phyloP scores from a whole-genome alignment of 2,329 filamentous ascomycete genomes.

The Trichoderma atrobrunneum region DNA sequence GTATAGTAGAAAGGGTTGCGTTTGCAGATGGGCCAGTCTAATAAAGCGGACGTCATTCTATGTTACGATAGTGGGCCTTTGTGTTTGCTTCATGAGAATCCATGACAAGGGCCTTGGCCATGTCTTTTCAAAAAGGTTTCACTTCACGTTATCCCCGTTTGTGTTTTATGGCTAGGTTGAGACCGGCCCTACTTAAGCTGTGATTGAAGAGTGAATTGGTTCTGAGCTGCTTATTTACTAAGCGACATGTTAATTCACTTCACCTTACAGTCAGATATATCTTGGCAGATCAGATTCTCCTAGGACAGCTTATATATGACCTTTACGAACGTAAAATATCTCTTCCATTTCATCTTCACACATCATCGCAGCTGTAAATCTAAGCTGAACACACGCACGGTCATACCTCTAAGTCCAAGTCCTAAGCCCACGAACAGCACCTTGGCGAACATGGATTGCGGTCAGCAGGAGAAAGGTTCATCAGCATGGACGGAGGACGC shows the following conservation, averaged over 20 bases:
- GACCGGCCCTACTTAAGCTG: not conserved
- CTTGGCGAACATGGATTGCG: conserved; percentile 26
- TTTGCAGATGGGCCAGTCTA: not conserved
- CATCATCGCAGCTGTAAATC: not conserved
- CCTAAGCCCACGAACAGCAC: not conserved
- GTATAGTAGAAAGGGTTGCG: not conserved
- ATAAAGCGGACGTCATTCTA: not conserved
- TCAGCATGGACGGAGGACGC: conserved; percentile 38
- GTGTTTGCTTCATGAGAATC: too few relatives aligned
- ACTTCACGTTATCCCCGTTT: not conserved
- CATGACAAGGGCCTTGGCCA: not conserved
- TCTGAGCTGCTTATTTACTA: not conserved
- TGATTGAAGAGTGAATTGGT: not conserved
- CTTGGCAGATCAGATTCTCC: not conserved
- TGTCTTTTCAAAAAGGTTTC: not conserved
- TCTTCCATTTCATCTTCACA: not conserved
- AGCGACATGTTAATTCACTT: conserved; percentile 1
- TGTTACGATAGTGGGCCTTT: not conserved
- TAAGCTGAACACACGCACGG: not conserved
- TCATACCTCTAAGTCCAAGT: too few relatives aligned
- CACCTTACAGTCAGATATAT: not conserved
- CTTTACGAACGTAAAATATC: not conserved
- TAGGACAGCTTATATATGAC: not conserved
- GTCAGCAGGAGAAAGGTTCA: conserved; percentile 25
- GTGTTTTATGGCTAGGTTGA: not conserved